Percentiles rank a stretch among this genome's conserved stretches.
These are phyloP conservation scores for Salvia splendens DNA, from an alignment of 257 asterid genomes.

Conservation along the genomic window DNA sequence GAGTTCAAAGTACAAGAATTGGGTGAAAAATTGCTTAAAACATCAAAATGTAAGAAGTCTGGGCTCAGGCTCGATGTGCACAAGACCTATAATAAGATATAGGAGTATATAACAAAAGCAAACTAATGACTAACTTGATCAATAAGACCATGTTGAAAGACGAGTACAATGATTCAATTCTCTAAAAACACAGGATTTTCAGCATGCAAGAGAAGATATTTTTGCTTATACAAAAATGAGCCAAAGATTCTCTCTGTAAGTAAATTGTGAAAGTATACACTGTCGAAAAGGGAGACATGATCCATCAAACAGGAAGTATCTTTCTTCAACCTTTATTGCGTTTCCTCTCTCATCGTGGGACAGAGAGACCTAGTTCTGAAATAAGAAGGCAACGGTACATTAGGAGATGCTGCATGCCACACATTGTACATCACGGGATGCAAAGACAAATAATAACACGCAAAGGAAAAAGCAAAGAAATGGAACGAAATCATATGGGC, in stretches of 20 bases:
- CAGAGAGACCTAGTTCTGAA: constrained; percentile 75
- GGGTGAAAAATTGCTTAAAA: too few species aligned
- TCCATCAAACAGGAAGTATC: constrained; percentile 33
- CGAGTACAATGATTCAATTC: neutral
- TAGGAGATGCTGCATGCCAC: constrained; percentile 19
- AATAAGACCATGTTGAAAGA: neutral
- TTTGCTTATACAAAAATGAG: constrained; percentile 31
- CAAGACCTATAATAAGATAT: too few species aligned
- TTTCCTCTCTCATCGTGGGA: constrained; percentile 65
- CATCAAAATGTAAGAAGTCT: too few species aligned
- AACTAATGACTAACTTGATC: too few species aligned
- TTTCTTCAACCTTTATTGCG: constrained; percentile 39
- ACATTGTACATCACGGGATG: neutral
- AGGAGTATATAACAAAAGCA: too few species aligned
- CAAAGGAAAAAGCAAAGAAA: neutral
- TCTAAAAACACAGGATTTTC: neutral
- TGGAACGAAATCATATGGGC: too few species aligned
- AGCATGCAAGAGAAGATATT: constrained; percentile 5
- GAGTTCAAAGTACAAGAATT: too few species aligned
- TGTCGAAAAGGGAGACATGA: neutral
- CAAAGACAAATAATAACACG: neutral
- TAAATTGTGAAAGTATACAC: constrained; percentile 4
- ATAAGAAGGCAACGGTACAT: constrained; percentile 18
- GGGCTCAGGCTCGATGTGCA: too few species aligned
- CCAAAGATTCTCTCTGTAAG: constrained; percentile 24